These are phyloP conservation scores for Penicillium freii DNA, from an alignment of 2,329 filamentous ascomycete species.

Conservation along the genomic window DNA sequence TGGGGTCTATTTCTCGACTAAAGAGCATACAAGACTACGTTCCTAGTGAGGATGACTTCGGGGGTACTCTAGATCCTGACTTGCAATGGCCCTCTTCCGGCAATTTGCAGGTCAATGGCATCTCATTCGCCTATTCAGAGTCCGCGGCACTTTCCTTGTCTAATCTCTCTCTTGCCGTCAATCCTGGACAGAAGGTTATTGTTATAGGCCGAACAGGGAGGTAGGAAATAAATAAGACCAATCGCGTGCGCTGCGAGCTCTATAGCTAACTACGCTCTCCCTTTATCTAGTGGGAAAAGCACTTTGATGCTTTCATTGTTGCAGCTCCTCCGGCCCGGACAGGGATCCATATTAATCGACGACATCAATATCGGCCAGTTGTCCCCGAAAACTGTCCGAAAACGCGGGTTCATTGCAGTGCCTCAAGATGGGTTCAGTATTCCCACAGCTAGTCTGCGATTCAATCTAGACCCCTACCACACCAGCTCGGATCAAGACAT, in stretches of 20 bases:
- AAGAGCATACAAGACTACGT: not conserved
- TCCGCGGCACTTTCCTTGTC: not conserved
- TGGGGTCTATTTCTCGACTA: not conserved
- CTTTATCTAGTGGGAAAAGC: not conserved
- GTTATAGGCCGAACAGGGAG: slow-evolving; percentile 7
- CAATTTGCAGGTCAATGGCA: not conserved
- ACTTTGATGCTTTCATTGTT: slow-evolving; percentile 1
- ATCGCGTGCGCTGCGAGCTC: not conserved
- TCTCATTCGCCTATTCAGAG: slow-evolving; percentile 1
- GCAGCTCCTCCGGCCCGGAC: not conserved
- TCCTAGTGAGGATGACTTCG: not conserved
- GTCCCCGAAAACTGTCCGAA: not conserved
- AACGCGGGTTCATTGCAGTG: slow-evolving; percentile 8
- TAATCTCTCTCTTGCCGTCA: not conserved
- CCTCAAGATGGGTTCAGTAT: slow-evolving; percentile 10
- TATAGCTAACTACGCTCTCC: not conserved
- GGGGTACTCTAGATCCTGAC: not conserved
- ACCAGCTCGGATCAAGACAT: not conserved
- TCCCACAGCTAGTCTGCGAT: slow-evolving; percentile 2
- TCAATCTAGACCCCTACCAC: slow-evolving; percentile 10
- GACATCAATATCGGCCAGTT: not conserved
- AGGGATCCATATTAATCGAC: not conserved
- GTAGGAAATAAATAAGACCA: not conserved
- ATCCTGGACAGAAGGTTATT: not conserved
- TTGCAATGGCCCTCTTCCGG: not conserved